Evolutionary conservation across 1,284 basidiomycete genomes (phyloP), one percentile per base, ranked within the genome.

Genomic region (Neolentinus lepideus): DNA sequence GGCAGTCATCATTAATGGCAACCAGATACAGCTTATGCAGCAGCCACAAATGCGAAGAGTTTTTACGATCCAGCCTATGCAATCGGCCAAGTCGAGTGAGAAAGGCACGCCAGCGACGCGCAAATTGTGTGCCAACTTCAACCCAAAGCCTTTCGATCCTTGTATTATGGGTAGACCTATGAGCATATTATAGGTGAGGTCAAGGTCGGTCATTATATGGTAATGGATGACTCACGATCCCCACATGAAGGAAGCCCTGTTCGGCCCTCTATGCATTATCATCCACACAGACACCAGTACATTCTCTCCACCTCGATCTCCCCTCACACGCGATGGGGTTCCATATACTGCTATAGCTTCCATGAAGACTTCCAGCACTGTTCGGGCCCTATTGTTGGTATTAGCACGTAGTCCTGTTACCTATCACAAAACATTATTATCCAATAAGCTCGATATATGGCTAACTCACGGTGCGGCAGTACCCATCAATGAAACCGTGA

Each of bases 401-500:
- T 64, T 69, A 3, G 72, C 70, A 1, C 57, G 52, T 0, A 78
- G 52, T n/a, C 66, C 69, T 1, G 64, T 66, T 1, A 73, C 60
- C 71, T 73, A 53, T 22, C n/a, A n/a, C n/a, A n/a, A n/a, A n/a
- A n/a, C n/a, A n/a, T n/a, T n/a, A n/a, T n/a, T n/a, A n/a, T n/a
- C n/a, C n/a, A n/a, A n/a, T n/a, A n/a, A n/a, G n/a, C n/a, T n/a
- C n/a, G n/a, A n/a, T n/a, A n/a, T n/a, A n/a, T n/a, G n/a, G n/a
- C n/a, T n/a, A 6, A 66, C 64, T 21, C 55, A 79, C 73, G 22
- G 60, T 71, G 1, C 68, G 36, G 54, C 65, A 71, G 55, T 68
- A 76, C 0, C 77, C 75, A 65, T 81, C 75, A 31, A 75, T 65
- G 2, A 73, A 36, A 0, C 75, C 77, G 66, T 81, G 79, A 16